These are phyloP conservation scores for Teunomyces tritomae DNA, from an alignment of 805 yeast species.

Conservation along the genomic window DNA sequence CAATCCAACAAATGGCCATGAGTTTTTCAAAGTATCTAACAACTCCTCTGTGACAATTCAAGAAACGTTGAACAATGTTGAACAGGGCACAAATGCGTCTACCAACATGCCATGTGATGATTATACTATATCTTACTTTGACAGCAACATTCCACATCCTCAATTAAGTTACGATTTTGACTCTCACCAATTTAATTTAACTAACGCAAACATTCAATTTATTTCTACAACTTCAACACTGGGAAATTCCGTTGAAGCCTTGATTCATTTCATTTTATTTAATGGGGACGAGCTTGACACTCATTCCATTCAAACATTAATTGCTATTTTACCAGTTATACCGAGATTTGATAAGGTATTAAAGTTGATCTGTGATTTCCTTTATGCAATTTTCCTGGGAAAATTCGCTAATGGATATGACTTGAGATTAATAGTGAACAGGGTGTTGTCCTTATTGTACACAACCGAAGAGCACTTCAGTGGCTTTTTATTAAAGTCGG, in stretches of 20 bases:
- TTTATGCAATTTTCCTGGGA: constrained; percentile 22
- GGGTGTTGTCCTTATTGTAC: constrained; percentile 53
- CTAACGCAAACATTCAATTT: constrained; percentile 9
- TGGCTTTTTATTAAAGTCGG: constrained; percentile 67
- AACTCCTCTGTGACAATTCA: constrained; percentile 14
- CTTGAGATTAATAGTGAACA: constrained; percentile 37
- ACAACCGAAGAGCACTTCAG: constrained; percentile 58
- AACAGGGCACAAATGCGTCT: neutral
- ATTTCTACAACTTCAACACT: constrained; percentile 3
- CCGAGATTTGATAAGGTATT: constrained; percentile 32
- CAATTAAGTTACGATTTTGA: constrained; percentile 45
- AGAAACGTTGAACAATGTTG: constrained; percentile 1
- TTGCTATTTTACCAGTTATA: constrained; percentile 32
- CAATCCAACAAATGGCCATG: constrained; percentile 8
- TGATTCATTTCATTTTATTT: constrained; percentile 68
- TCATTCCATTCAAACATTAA: constrained; percentile 13
- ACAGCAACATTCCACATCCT: constrained; percentile 34
- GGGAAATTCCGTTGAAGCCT: constrained; percentile 48
- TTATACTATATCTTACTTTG: constrained; percentile 21
- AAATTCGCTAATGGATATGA: constrained; percentile 21
- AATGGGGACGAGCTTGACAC: constrained; percentile 13
- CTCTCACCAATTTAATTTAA: constrained; percentile 23
- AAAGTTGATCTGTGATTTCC: constrained; percentile 15
- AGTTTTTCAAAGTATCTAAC: constrained; percentile 15
- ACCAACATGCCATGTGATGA: constrained; percentile 4